Evolutionary conservation across 345 rosid genomes (phyloP), one percentile per base, ranked within the genome.

Genomic region (Corchorus olitorius): DNA sequence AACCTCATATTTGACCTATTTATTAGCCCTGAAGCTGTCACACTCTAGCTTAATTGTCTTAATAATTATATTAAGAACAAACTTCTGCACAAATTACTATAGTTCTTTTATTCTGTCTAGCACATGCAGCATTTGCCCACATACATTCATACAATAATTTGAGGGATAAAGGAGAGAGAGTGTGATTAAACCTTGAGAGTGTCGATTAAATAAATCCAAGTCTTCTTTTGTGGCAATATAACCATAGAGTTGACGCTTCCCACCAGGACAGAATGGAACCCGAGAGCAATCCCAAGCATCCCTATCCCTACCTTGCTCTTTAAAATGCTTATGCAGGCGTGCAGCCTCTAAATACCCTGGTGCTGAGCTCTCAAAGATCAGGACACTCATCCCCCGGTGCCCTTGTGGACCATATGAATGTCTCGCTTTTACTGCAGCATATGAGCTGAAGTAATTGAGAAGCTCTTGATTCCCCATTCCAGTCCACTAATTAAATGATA

Each of bases 401-500:
- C 88, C 85, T 53, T 77, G 83, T 19, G 88, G 88, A 43, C 88
- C 88, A 33, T 86, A 86, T 3, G 88, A 86, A 70, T 86, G 88
- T 46, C 81, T 81, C 2, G 88, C 82, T 78, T 66, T 86, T 48
- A 68, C 59, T 39, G 88, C 85, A 74, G 83, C 78, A 37, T 86
- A 86, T 8, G 62, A 68, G 58, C 54, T 41, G 76, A 86, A 86
- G 65, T 81, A 81, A 22, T 86, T 81, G 54, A 81, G 83, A 55
- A 86, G 86, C 75, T 86, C 88, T 75, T 77, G 86, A 77, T 83
- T 86, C 53, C 88, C 88, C 86, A 86, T 83, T 45, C 88, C 88
- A 66, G 34, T 69, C 86, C 88, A 86, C 88, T 86, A 76, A 15
- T 19, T 45, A 56, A 77, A 68, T 17, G 19, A 60, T 74, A 22